Evolutionary conservation across 352 stramenopile species (phyloP).

Genomic region (Aphanomyces astaci): DNA sequence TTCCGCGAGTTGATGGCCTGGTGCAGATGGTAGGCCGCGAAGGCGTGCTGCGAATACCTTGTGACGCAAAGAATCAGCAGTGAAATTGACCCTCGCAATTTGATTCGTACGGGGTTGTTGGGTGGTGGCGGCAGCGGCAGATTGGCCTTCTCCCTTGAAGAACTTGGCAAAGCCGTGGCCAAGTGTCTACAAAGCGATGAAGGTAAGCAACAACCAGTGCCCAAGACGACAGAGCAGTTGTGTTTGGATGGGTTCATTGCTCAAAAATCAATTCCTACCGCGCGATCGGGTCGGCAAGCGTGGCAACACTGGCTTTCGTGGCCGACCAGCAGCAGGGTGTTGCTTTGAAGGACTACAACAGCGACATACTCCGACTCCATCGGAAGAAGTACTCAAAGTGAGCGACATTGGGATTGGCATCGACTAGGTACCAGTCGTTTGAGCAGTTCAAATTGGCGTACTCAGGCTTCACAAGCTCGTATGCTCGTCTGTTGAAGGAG

Average conservation of each 20-base stretch:
- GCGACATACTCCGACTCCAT: neutral
- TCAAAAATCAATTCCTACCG: neutral
- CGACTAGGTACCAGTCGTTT: neutral
- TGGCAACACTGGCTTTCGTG: neutral
- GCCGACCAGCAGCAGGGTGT: neutral
- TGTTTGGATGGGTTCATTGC: neutral
- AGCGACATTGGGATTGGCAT: neutral
- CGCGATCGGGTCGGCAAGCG: neutral
- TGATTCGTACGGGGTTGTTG: neutral
- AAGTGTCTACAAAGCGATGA: too few relatives aligned
- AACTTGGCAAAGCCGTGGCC: neutral
- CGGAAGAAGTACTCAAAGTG: neutral
- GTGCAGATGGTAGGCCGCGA: neutral
- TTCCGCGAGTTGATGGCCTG: neutral
- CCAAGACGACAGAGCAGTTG: neutral
- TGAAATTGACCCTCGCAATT: neutral
- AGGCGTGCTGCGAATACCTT: neutral
- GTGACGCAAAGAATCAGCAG: neutral
- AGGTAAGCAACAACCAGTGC: neutral
- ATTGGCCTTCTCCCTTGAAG: neutral
- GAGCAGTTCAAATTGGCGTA: neutral
- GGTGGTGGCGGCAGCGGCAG: neutral
- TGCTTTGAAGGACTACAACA: neutral
- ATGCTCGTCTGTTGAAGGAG: neutral
- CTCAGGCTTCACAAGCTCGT: neutral